phyloP scores from a whole-genome alignment of 2,329 filamentous ascomycete species.

The Fusarium sp. region DNA sequence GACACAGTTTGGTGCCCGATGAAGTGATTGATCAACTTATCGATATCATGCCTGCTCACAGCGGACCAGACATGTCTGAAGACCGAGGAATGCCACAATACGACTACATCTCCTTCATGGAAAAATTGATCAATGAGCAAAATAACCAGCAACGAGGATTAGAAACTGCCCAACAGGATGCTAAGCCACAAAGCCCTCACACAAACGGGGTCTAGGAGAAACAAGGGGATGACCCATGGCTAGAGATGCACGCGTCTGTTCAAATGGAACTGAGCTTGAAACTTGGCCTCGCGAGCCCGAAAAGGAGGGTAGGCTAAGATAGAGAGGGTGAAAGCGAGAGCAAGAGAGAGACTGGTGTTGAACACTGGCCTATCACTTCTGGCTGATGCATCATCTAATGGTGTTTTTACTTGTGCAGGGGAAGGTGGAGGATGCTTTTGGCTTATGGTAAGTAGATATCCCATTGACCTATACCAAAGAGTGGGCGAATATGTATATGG shows the following conservation, averaged over 20 bases:
- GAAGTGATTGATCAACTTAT: slow-evolving; percentile 95
- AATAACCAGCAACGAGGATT: slow-evolving; percentile 45
- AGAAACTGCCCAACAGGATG: slow-evolving; percentile 49
- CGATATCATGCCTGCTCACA: slow-evolving; percentile 85
- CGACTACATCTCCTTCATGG: slow-evolving; percentile 98
- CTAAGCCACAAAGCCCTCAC: slow-evolving; percentile 47
- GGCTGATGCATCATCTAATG: slow-evolving; percentile 36
- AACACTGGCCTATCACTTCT: slow-evolving; percentile 25
- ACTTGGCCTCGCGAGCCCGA: slow-evolving; percentile 3
- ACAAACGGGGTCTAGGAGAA: slow-evolving; percentile 48
- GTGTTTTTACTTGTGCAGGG: slow-evolving; percentile 20
- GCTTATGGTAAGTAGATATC: slow-evolving; percentile 41
- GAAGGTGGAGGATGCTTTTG: slow-evolving; percentile 19
- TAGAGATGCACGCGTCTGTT: slow-evolving; percentile 29
- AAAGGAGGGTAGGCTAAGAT: neutral
- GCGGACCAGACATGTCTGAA: slow-evolving; percentile 85
- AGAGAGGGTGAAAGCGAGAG: slow-evolving; percentile 5
- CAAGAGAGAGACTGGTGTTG: slow-evolving; percentile 3
- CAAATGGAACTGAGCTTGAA: slow-evolving; percentile 22
- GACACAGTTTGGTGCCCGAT: slow-evolving; percentile 94
- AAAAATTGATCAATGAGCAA: slow-evolving; percentile 74
- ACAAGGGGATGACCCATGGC: slow-evolving; percentile 8
- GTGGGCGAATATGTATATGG: neutral
- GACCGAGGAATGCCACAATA: slow-evolving; percentile 89
- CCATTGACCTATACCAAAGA: slow-evolving; percentile 43